A percentile compares a stretch with the other conserved stretches of the same genome.
Evolutionary conservation across 169 alveolate species (phyloP).

Genomic region (Cryptosporidium parvum): DNA sequence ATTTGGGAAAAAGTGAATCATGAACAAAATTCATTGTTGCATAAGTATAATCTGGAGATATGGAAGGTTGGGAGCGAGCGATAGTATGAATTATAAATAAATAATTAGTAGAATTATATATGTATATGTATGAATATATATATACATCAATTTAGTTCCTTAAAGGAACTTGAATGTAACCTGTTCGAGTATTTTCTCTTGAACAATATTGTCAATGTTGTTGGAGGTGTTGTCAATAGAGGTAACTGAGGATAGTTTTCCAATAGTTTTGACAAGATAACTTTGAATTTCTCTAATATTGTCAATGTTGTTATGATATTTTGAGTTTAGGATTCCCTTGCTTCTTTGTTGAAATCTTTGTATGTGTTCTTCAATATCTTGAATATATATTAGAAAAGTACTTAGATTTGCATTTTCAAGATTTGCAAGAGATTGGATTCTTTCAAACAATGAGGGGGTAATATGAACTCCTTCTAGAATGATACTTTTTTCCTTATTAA

Average conservation of each 20-base stretch:
- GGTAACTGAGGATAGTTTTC: not conserved
- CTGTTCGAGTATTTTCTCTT: slow-evolving; percentile 17
- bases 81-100: not conserved
- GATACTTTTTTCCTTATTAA: slow-evolving; percentile 78
- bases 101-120: not conserved
- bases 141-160: not conserved
- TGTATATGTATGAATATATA: not conserved
- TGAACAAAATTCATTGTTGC: slow-evolving; percentile 44
- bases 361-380: slow-evolving; percentile 44
- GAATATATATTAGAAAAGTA: slow-evolving; percentile 47
- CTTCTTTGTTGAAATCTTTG: slow-evolving; percentile 61
- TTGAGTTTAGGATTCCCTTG: slow-evolving; percentile 40
- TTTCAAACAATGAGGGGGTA: slow-evolving; percentile 82
- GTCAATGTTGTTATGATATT: slow-evolving; percentile 28
- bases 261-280: slow-evolving; percentile 3
- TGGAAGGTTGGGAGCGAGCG: not conserved
- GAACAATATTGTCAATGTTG: slow-evolving; percentile 36
- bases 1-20: slow-evolving; percentile 54
- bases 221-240: slow-evolving; percentile 69
- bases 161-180: slow-evolving; percentile 1
- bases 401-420: not conserved
- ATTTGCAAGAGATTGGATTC: slow-evolving; percentile 72
- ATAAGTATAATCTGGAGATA: slow-evolving; percentile 48
- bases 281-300: slow-evolving; percentile 46
- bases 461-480: slow-evolving; percentile 90